Evolutionary conservation across 106 monocot species (phyloP).

Genomic region (Ottelia alismoides): DNA sequence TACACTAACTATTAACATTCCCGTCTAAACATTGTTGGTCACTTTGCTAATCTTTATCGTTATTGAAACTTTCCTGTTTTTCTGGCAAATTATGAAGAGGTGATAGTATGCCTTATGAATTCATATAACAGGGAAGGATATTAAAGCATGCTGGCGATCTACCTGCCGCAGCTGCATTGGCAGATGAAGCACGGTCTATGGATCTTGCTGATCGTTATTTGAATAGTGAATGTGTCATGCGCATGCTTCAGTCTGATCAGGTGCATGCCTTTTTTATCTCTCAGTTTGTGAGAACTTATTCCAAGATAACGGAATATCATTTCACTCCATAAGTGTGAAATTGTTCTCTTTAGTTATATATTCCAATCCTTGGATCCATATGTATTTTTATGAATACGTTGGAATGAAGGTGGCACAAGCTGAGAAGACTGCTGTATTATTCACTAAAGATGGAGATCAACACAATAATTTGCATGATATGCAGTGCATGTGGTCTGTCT

Average conservation of each 20-base stretch:
- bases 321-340: no score
- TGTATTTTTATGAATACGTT: background rate
- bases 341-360: no score
- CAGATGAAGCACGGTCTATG: slow-evolving; percentile 97
- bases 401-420: slow-evolving; percentile 72
- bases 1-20: no score
- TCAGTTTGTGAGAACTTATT: no score
- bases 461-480: slow-evolving; percentile 98
- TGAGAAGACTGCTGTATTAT: slow-evolving; percentile 92
- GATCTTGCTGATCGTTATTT: slow-evolving; percentile 99
- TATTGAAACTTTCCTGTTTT: no score
- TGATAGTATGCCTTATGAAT: slow-evolving; percentile 2
- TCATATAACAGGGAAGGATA: slow-evolving; percentile 85
- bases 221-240: slow-evolving; percentile 89
- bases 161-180: slow-evolving; percentile 62
- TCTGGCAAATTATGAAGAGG: background rate
- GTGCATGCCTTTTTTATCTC: slow-evolving; percentile 12
- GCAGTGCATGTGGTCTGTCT: slow-evolving; percentile 95
- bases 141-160: slow-evolving; percentile 76
- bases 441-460: slow-evolving; percentile 98
- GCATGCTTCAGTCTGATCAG: slow-evolving; percentile 95
- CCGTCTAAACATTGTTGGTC: no score
- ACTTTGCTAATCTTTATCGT: no score
- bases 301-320: no score
- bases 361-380: no score